Evolutionary conservation across 352 stramenopile genomes (phyloP), one percentile per base, ranked within the genome.

Genomic region (Globisporangium paddicum): DNA sequence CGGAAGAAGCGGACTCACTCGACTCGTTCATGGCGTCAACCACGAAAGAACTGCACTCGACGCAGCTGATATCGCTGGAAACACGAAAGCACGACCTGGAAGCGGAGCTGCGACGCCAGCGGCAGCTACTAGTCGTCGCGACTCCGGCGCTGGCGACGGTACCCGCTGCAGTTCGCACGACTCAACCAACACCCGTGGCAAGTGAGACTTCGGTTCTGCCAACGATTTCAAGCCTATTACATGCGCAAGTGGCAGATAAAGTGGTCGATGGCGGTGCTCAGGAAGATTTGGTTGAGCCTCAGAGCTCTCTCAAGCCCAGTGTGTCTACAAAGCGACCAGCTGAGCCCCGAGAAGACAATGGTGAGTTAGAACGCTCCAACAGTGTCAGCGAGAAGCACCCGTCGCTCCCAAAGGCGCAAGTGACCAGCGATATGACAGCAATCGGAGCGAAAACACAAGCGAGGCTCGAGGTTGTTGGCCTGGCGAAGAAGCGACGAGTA

Each of bases 21-120:
- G 79, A 90, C 44, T 73, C 75, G 30, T 90, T 90, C 62, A 87
- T 92, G 78, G 66, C 71, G 47, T 64, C 62, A 10, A 86, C 80
- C 3, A 78, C 69, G 5, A 71, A 62, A n/a, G 67, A 80, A 37
- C 63, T 94, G 21, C 70, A 80, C 51, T 51, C 51, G 16, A 77
- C 60, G 11, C 58, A 83, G 13, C 49, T 72, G 19, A 60, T 66
- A 13, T 48, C 68, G 2, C 58, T 84, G 11, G 23, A 35, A 1
- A 62, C 55, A 26, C 46, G 64, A 21, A 75, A 66, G 45, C 11
- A 60, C 13, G 68, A 70, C 5, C 10, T 87, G 1, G 70, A 83
- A 48, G 32, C 21, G 3, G 68, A 82, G 42, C 62, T 91, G 18
- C 68, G 64, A 47, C 68, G 71, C 23, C 77, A 87, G n/a, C 60